Evolutionary conservation across 352 stramenopile species (phyloP).

Genomic region (Phytophthora rubi): DNA sequence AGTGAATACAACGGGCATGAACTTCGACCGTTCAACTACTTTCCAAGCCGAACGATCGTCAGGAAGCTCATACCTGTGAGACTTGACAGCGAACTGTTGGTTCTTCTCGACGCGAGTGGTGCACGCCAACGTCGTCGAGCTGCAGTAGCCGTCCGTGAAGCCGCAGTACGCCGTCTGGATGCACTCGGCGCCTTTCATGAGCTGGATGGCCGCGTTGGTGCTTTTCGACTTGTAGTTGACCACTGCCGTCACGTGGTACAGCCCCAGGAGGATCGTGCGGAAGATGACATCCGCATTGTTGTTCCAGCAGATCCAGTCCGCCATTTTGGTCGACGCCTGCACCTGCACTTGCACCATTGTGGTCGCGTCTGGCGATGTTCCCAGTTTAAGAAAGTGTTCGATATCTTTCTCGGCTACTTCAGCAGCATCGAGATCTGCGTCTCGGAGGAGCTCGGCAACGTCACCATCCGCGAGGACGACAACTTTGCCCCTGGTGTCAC

Average conservation of each 20-base stretch:
- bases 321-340: neutral
- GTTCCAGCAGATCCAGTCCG: constrained; percentile 12
- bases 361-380: neutral
- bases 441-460: constrained; percentile 49
- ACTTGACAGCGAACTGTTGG: too few relatives aligned
- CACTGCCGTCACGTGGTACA: constrained; percentile 17
- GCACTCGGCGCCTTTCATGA: constrained; percentile 19
- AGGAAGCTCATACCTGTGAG: too few relatives aligned
- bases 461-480: constrained; percentile 55
- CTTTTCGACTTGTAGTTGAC: constrained; percentile 8
- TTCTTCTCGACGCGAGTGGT: too few relatives aligned
- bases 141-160: neutral
- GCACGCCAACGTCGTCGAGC: neutral
- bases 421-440: constrained; percentile 55
- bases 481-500: constrained; percentile 32
- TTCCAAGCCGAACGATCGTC: too few relatives aligned
- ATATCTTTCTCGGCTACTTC: constrained; percentile 41
- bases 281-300: neutral
- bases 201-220: constrained; percentile 1
- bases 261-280: neutral
- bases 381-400: constrained; percentile 43
- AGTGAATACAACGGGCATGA: too few relatives aligned
- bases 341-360: neutral
- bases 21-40: too few relatives aligned
- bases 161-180: constrained; percentile 2